Evolutionary conservation across 1,284 basidiomycete genomes (phyloP).

Genomic region (Sanghuangporus baumii): DNA sequence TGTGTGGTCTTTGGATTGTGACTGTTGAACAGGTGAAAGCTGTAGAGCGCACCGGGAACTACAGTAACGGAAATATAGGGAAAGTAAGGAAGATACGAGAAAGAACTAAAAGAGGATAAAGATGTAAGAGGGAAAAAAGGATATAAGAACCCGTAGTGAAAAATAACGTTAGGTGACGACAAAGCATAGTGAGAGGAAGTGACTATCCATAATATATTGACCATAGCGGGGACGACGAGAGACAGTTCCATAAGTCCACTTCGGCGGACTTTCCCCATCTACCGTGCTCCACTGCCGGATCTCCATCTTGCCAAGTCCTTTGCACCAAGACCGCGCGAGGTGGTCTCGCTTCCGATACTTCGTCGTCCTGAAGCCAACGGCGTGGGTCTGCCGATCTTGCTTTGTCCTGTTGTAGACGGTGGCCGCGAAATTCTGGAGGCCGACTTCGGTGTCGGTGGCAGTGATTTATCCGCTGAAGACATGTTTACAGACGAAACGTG

Average conservation of each 20-base stretch:
- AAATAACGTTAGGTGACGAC: conserved; percentile 4
- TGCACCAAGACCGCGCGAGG: neutral
- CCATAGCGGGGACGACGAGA: neutral
- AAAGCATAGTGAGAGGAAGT: conserved; percentile 7
- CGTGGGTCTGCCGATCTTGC: conserved; percentile 19
- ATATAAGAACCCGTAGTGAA: neutral
- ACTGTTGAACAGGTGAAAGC: neutral
- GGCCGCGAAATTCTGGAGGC: neutral
- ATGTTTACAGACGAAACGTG: conserved; percentile 20
- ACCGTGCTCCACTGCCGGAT: conserved; percentile 15
- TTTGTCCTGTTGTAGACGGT: conserved; percentile 15
- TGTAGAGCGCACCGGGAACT: conserved; percentile 6
- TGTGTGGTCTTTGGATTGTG: neutral
- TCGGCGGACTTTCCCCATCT: neutral
- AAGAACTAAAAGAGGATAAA: neutral
- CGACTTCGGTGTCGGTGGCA: conserved; percentile 10
- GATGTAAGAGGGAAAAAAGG: neutral
- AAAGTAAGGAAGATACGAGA: neutral
- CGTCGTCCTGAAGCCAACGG: conserved; percentile 12
- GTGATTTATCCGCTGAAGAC: conserved; percentile 12
- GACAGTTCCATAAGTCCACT: neutral
- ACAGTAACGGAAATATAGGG: conserved; percentile 1
- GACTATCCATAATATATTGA: conserved; percentile 1
- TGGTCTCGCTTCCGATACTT: conserved; percentile 11
- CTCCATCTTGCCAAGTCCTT: conserved; percentile 10